Base-by-base conservation (phyloP, 768 basidiomycete genomes). In the Mycena metata region DNA sequence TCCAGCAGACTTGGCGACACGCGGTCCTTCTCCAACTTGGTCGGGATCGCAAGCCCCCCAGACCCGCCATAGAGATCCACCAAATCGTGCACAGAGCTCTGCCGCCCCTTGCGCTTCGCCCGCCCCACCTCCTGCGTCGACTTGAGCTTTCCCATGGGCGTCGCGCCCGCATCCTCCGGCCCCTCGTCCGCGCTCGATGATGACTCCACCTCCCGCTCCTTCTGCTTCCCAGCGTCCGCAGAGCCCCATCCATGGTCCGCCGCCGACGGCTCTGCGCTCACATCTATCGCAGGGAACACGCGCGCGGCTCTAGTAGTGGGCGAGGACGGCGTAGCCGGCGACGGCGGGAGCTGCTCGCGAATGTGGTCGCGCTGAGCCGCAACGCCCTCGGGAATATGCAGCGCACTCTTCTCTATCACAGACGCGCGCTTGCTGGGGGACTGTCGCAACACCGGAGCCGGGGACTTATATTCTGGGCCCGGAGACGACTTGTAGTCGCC, bases 21-120 rank as follows among this genome's bases (percentile, higher is more conserved):
- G 45, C 75, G 73, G 36, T 78, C 80, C 69, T 82, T 85, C 70
- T 88, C 85, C 39, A 3, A 3, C 72, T 84, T 86, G 24, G 63
- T 75, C 75, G 69, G 77, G 23, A 64, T 43, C 24, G 8, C 80
- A 54, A 72, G 65, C 69, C 66, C 82, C 67, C 16, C 84, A 15
- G 63, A 83, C 9, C 91, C 91, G 46, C 92, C 92, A 84, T 91
- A 94, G 33, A 95, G 77, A 76, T 92, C 91, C 33, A 95, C 91
- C 62, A 95, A 76, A 74, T 95, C 91, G 73, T 96, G 93, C 24
- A 95, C 93, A 15, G 94, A 95, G 73, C 89, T 91, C 81, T 95
- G 92, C 69, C 93, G 81, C 45, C 86, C 83, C 72, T 88, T 89
- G 47, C 80, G 77, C 72, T 78, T 84, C 46, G 79, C 75, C 57